These are phyloP conservation scores for Metrosideros polymorpha DNA, from an alignment of 441 rosid genomes.

Conservation along the genomic window DNA sequence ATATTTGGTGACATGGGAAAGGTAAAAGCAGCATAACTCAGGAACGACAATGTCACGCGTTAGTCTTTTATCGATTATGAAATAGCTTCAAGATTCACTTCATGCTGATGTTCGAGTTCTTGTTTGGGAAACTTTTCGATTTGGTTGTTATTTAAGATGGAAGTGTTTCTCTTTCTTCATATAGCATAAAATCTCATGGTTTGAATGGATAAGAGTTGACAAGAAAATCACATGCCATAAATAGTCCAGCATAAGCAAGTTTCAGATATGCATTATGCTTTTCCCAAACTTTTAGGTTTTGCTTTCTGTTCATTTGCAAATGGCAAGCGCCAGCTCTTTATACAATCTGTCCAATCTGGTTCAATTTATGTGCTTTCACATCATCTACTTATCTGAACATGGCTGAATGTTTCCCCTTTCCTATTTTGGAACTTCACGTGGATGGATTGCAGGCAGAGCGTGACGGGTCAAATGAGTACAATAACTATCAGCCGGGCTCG, in stretches of 20 bases:
- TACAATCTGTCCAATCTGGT: neutral
- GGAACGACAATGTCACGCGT: neutral
- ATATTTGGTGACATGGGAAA: constrained; percentile 95
- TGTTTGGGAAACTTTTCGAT: neutral
- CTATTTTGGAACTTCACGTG: neutral
- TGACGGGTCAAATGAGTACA: constrained; percentile 86
- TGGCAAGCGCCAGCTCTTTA: neutral
- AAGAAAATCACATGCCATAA: neutral
- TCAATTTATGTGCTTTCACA: neutral
- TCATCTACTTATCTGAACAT: neutral
- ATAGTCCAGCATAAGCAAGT: neutral
- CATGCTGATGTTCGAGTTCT: neutral
- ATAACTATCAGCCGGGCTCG: constrained; percentile 80
- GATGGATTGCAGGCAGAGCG: constrained; percentile 66
- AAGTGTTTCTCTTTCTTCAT: neutral
- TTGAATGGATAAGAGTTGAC: neutral
- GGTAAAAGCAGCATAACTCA: constrained; percentile 28
- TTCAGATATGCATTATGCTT: neutral
- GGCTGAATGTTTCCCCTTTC: neutral
- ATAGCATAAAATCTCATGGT: neutral
- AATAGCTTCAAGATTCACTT: neutral
- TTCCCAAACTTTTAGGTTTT: neutral
- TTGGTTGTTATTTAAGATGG: neutral
- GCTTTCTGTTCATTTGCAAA: neutral
- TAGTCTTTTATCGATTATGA: neutral